Base-by-base conservation (phyloP, 306 rosid genomes). In the Sophora flavescens region DNA sequence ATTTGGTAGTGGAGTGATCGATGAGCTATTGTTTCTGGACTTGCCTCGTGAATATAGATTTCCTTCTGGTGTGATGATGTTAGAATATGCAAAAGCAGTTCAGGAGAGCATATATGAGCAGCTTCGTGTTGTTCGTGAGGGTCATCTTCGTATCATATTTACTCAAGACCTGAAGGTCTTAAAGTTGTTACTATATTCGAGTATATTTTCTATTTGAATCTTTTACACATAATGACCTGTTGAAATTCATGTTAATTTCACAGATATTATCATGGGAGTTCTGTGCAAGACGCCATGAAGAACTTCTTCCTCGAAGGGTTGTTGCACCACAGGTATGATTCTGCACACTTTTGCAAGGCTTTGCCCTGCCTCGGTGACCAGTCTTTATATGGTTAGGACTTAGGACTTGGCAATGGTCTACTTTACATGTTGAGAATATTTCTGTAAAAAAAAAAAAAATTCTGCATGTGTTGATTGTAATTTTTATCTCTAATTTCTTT, bases 101-200 rank as follows among this genome's bases (percentile, higher is more conserved):
- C 96, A 96, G 86, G 99, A 92, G 83, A 89, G 98, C 59, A 93
- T 96, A 28, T 91, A 96, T 16, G 98, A 96, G 88, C 99, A 96
- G 65, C 97, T 92, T 75, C 99, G 98, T 33, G 98, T 96, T 84
- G 91, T 91, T 81, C 99, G 96, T 6, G 99, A 92, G 87, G 99
- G 99, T 79, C 98, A 87, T 74, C 99, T 96, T 77, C 99, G 98
- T 14, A 85, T 96, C 28, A 63, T 92, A 67, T 96, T 92, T 76
- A 83, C 96, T 1, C 97, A 88, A 69, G 99, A 96, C 42, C 78
- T 96, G 57, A 96, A 96, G 99, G 99, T 93, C 22, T 39, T 70
- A 63, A 68, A 38, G 50, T 62, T 2, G 0, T 54, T 6, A 32
- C 16, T 64, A 28, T 58, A 44, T 59, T 47, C 11, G 41, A 58